Base-by-base conservation (phyloP, 176 grass and related monocot genomes). In the Paspalum vaginatum region DNA sequence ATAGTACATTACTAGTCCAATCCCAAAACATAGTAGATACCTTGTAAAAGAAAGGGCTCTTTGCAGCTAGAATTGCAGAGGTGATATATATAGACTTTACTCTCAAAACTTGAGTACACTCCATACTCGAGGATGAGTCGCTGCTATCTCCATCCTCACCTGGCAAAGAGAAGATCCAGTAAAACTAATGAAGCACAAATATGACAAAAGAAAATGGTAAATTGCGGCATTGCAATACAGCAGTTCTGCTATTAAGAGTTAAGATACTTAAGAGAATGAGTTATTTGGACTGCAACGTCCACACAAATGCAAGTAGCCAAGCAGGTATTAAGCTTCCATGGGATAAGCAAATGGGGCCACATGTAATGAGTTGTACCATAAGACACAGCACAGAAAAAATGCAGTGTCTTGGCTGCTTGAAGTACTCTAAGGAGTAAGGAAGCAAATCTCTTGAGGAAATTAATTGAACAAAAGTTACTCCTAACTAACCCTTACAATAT, bases 41-140 rank as follows among this genome's bases (percentile, higher is more conserved):
- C 96, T 99, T 99, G 68, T 88, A 99, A 87, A 99, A 99, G 74
- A 99, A 99, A 60, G 92, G 96, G 80, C 96, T 99, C 89, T 99
- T 93, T n/a, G 96, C 96, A 70, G 96, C 96, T 50, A 99, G 81
- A 88, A 99, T 99, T 42, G 96, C 96, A 68, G 96, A 99, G 74
- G 93, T 99, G 60, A 99, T 95, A 71, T 99, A 93, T 38, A 99
- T 89, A 69, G 91, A 90, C 60, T 93, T 90, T 37, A 95, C 92
- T 86, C 86, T 93, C 71, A 90, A 81, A 75, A 91, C 79, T 7
- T 81, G 75, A 85, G 89, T 87, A 65, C 85, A 93, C 57, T 87
- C 90, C 93, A 91, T 88, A 76, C 62, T 88, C 81, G 82, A 91
- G 49, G 79, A 91, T 64, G 87, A 88, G 9, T 99, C 86, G 17